Evolutionary conservation across 495 filamentous ascomycete genomes (phyloP).

Genomic region (Podospora australis): DNA sequence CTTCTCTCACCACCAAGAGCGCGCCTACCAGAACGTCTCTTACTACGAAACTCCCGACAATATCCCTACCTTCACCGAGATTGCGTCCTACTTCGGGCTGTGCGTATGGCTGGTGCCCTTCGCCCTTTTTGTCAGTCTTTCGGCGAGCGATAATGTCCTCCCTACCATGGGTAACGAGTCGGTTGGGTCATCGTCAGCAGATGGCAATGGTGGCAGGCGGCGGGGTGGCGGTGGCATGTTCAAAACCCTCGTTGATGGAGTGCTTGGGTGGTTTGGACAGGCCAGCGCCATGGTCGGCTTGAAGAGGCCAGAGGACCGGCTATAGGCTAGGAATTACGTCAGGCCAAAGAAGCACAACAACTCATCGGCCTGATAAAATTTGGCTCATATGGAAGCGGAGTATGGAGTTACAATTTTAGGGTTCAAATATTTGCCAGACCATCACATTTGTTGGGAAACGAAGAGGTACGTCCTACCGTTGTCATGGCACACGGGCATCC

Average conservation of each 20-base stretch:
- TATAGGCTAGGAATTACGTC: conserved; percentile 4
- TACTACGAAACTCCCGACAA: conserved; percentile 53
- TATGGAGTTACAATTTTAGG: too few relatives aligned
- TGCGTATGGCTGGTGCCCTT: conserved; percentile 97
- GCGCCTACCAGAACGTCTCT: conserved; percentile 40
- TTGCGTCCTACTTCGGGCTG: conserved; percentile 91
- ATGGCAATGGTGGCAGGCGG: conserved; percentile 41
- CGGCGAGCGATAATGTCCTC: conserved; percentile 88
- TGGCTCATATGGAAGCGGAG: too few relatives aligned
- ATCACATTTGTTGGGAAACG: too few relatives aligned
- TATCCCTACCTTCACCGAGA: conserved; percentile 84
- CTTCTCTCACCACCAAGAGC: conserved; percentile 61
- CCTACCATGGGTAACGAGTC: conserved; percentile 65
- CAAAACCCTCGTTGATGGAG: conserved; percentile 77
- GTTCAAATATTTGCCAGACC: too few relatives aligned
- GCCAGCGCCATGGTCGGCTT: conserved; percentile 65
- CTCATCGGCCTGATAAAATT: too few relatives aligned
- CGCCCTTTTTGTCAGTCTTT: conserved; percentile 86
- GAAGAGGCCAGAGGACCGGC: conserved; percentile 40
- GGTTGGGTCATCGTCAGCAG: conserved; percentile 18
- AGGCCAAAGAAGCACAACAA: not conserved
- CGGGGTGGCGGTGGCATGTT: conserved; percentile 74
- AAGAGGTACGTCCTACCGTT: too few relatives aligned
- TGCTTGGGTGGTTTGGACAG: conserved; percentile 66
- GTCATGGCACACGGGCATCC: too few relatives aligned